A percentile compares a stretch with the other conserved stretches of the same genome.
Conservation (phyloP, 2,329 filamentous ascomycete genomes). For the Fusarium buxicola region DNA sequence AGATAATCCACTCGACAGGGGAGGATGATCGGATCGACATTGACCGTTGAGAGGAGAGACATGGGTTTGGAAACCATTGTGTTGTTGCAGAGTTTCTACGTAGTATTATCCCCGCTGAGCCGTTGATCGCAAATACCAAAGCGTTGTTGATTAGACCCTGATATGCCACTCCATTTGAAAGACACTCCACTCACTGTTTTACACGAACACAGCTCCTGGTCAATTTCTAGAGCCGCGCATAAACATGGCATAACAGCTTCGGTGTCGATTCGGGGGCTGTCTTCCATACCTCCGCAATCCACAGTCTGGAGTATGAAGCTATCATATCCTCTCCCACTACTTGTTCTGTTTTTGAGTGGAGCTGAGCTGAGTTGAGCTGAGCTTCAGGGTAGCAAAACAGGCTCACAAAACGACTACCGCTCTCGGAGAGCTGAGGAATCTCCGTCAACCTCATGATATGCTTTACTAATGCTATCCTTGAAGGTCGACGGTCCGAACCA, state of each 20-base stretch:
- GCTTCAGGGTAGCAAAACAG: not conserved
- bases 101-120: not conserved
- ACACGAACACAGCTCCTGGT: not conserved
- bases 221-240: not conserved
- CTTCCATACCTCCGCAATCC: not conserved
- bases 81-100: constrained; percentile 4
- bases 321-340: not conserved
- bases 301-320: not conserved
- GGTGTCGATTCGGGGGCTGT: not conserved
- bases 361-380: not conserved
- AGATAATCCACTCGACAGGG: not conserved
- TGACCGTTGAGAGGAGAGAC: not conserved
- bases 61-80: not conserved
- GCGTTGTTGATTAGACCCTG: not conserved
- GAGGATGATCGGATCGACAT: not conserved
- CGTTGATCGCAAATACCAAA: not conserved
- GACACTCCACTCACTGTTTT: not conserved
- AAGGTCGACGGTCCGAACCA: not conserved
- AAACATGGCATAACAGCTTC: not conserved
- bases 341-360: not conserved
- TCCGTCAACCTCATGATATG: not conserved
- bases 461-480: not conserved
- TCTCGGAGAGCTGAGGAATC: not conserved
- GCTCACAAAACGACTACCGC: not conserved
- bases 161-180: not conserved